Base-by-base conservation (phyloP, 345 rosid genomes). In the Camelina hispida region DNA sequence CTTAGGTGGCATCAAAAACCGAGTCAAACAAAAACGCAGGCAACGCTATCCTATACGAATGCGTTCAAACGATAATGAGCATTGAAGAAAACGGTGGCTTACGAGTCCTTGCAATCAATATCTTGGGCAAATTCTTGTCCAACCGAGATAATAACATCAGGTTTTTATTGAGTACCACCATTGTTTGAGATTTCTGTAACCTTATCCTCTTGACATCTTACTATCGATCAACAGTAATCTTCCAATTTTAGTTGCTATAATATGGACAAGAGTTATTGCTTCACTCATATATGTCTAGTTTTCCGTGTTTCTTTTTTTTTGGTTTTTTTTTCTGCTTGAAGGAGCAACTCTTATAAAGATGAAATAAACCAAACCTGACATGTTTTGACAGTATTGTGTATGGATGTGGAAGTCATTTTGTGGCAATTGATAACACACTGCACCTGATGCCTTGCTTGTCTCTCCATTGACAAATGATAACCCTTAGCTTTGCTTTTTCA, bases 11-110 rank as follows among this genome's bases (percentile, higher is more conserved):
- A 71, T 88, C 98, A 32, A 94, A 91, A 89, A 92, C 97, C 11
- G 97, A 94, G 82, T 86, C 98, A 61, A 91, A 91, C 81, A 94
- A 92, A 87, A 94, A 94, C 84, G 95, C 97, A 15, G 97, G 98
- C 68, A 91, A 94, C 79, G 98, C 97, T 37, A 91, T 94, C 85
- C 82, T 91, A n/a, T 94, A 94, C 57, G 93, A 94, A 82, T 94
- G 96, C 71, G 97, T 94, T 79, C 93, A 89, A 77, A 94, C 98
- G 37, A 94, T 94, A 68, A 90, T 91, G 97, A 91, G 97, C 86
- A 85, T 91, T 58, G 97, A 91, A 83, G 98, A 94, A 76, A 90
- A 85, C 76, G 90, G 97, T 83, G 98, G 98, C 57, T 84, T 94
- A 63, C 90, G 97, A 72, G 98, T 94, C 74, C 98, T 94, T 79